These are phyloP conservation scores for Trametes cingulata DNA, from an alignment of 768 basidiomycete species.

Conservation along the genomic window DNA sequence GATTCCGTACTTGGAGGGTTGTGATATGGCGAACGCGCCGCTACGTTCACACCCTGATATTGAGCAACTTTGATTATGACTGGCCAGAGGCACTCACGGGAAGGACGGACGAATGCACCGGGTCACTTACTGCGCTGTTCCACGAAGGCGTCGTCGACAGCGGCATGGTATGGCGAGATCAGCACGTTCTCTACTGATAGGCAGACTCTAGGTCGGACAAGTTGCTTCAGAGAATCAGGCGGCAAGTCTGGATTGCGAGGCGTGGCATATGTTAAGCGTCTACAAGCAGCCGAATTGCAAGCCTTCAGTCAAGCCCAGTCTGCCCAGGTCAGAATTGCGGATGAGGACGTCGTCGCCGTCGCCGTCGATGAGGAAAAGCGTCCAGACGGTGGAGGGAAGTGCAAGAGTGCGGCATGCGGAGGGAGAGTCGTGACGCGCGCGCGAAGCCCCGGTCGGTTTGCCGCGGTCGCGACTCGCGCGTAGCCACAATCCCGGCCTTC, in stretches of 20 bases:
- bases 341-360: slow-evolving; percentile 8
- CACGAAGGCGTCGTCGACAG: background rate
- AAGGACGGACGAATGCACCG: background rate
- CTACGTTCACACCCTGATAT: slow-evolving; percentile 32
- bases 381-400: slow-evolving; percentile 1
- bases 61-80: background rate
- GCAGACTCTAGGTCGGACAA: background rate
- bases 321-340: background rate
- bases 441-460: background rate
- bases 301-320: background rate
- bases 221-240: slow-evolving; percentile 1
- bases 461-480: slow-evolving; percentile 7
- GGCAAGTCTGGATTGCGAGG: background rate
- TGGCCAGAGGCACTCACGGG: background rate
- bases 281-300: background rate
- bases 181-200: background rate
- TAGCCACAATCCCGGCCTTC: background rate
- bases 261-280: slow-evolving; percentile 6
- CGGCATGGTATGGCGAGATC: background rate
- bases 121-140: background rate
- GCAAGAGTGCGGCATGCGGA: slow-evolving; percentile 7
- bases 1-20: slow-evolving; percentile 72
- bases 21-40: slow-evolving; percentile 74
- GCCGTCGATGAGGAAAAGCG: slow-evolving; percentile 4
- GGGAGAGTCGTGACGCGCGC: slow-evolving; percentile 8